Evolutionary conservation across 495 filamentous ascomycete species (phyloP).

Genomic region (Trichoderma virens): DNA sequence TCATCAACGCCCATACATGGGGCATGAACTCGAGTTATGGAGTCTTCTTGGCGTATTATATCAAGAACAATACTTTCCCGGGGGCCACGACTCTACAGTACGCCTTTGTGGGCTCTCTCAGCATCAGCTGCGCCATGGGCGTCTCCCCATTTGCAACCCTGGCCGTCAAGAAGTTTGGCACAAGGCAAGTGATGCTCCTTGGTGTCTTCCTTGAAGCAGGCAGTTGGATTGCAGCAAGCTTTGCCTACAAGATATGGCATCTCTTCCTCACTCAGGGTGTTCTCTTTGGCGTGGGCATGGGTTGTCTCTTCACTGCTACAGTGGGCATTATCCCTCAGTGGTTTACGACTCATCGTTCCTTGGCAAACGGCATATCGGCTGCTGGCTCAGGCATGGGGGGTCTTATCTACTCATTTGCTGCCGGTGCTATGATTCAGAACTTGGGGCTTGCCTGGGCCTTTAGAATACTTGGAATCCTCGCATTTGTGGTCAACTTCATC

Average conservation of each 20-base stretch:
- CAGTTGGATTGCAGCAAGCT: slow-evolving; percentile 49
- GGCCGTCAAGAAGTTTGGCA: slow-evolving; percentile 41
- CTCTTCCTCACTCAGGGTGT: slow-evolving; percentile 64
- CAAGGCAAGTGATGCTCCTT: slow-evolving; percentile 42
- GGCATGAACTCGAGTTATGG: slow-evolving; percentile 51
- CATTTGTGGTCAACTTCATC: slow-evolving; percentile 42
- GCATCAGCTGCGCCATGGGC: slow-evolving; percentile 50
- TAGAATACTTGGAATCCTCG: slow-evolving; percentile 47
- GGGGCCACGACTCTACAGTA: slow-evolving; percentile 50
- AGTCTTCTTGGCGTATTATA: slow-evolving; percentile 53
- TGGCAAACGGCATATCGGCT: slow-evolving; percentile 61
- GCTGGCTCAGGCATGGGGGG: slow-evolving; percentile 61
- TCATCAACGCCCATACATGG: slow-evolving; percentile 47
- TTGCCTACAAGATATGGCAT: slow-evolving; percentile 54
- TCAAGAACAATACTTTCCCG: slow-evolving; percentile 47
- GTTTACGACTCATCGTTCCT: slow-evolving; percentile 54
- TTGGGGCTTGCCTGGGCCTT: slow-evolving; percentile 51
- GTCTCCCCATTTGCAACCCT: slow-evolving; percentile 52
- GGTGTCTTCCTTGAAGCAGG: slow-evolving; percentile 48
- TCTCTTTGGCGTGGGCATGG: slow-evolving; percentile 64
- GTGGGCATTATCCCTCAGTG: slow-evolving; percentile 62
- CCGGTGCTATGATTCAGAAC: slow-evolving; percentile 46
- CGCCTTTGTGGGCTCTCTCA: slow-evolving; percentile 63
- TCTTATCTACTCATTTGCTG: slow-evolving; percentile 43
- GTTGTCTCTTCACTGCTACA: slow-evolving; percentile 61